Percentiles rank a stretch among this genome's conserved stretches.
Conservation (phyloP, 2,329 filamentous ascomycete species). For the Scytalidium lignicola region DNA sequence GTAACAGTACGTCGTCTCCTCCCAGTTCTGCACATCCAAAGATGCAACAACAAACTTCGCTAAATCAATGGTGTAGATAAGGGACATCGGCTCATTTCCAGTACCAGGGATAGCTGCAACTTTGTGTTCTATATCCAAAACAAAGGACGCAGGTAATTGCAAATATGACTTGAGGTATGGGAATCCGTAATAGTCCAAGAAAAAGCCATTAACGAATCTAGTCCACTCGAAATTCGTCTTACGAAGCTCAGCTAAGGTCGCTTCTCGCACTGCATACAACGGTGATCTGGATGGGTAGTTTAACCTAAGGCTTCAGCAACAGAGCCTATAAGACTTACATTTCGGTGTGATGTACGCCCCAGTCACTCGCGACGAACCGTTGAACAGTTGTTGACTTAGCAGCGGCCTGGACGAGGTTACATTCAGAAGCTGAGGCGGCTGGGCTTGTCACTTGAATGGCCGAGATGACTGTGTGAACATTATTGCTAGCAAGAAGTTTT, state of each 20-base stretch:
- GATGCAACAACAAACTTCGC: constrained; percentile 16
- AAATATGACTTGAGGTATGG: constrained; percentile 16
- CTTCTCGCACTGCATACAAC: too few relatives aligned
- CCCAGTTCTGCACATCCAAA: constrained; percentile 16
- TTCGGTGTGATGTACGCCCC: constrained; percentile 2
- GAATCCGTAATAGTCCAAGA: constrained; percentile 16
- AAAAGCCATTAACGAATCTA: constrained; percentile 13
- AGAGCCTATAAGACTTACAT: constrained; percentile 6
- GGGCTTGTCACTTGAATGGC: constrained; percentile 6
- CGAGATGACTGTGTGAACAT: constrained; percentile 21
- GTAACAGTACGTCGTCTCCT: constrained; percentile 13
- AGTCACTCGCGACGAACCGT: constrained; percentile 19
- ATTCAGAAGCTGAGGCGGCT: constrained; percentile 2
- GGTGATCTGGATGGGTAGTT: too few relatives aligned
- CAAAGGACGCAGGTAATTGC: constrained; percentile 7
- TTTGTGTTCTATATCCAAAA: constrained; percentile 15
- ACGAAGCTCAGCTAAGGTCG: background rate
- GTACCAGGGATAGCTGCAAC: constrained; percentile 19
- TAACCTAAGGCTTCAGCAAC: too few relatives aligned
- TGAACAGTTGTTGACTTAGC: constrained; percentile 8
- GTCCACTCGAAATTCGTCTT: constrained; percentile 15
- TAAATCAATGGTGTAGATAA: constrained; percentile 23
- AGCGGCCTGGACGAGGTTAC: constrained; percentile 19
- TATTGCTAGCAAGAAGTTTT: constrained; percentile 8
- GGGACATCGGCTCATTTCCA: constrained; percentile 13